Evolutionary conservation across 2,329 filamentous ascomycete species (phyloP).

Genomic region (Pseudocercospora vitis): DNA sequence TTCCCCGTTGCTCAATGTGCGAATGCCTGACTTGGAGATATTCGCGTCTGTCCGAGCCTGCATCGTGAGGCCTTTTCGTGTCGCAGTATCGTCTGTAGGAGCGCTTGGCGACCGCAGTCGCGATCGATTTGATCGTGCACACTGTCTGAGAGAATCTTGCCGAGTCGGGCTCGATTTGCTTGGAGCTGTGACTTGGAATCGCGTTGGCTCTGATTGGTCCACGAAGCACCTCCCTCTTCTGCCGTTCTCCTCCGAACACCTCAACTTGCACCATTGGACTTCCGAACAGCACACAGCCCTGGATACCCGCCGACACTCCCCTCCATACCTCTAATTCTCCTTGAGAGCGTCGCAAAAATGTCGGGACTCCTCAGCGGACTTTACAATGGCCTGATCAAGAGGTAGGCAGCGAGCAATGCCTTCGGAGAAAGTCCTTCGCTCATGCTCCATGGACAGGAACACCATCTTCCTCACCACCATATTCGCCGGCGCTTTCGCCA

Average conservation of each 20-base stretch:
- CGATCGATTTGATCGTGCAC: not conserved
- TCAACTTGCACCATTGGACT: conserved; percentile 7
- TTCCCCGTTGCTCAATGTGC: conserved; percentile 71
- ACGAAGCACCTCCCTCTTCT: not conserved
- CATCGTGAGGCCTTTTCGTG: no score
- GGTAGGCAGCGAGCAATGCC: conserved; percentile 56
- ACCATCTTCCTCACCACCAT: conserved; percentile 81
- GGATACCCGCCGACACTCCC: conserved; percentile 6
- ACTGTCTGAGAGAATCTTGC: no score
- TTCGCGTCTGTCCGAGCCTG: conserved; percentile 51
- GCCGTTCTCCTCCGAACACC: conserved; percentile 4
- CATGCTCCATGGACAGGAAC: conserved; percentile 75
- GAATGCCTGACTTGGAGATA: conserved; percentile 55
- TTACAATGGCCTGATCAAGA: conserved; percentile 49
- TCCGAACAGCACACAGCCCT: not conserved
- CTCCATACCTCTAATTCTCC: not conserved
- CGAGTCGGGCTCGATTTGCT: no score
- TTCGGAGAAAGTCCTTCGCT: conserved; percentile 1
- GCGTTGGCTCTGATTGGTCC: conserved; percentile 11
- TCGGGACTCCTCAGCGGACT: conserved; percentile 58
- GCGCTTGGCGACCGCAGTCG: not conserved
- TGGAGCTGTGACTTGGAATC: conserved; percentile 4
- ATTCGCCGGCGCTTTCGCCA: conserved; percentile 83
- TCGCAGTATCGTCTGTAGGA: no score
- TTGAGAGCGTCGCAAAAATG: conserved; percentile 47